Percentiles rank a stretch among this genome's conserved stretches.
Evolutionary conservation across 2,329 filamentous ascomycete genomes (phyloP).

Genomic region (Aspergillus nomiae): DNA sequence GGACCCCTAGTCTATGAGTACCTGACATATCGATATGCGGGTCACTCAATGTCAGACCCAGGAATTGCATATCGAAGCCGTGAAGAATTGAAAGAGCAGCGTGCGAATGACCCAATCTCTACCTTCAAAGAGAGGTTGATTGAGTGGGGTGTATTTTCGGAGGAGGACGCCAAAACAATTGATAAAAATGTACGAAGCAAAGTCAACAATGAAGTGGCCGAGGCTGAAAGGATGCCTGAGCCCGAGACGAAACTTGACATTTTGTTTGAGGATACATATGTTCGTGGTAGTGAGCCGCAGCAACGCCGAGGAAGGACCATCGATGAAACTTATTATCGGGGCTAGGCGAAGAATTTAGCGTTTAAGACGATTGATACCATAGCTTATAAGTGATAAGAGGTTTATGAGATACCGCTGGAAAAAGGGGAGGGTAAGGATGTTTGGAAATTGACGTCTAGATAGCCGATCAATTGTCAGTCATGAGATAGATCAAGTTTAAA

Average conservation of each 20-base stretch:
- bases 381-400: background rate
- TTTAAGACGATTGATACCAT: background rate
- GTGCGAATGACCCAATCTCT: slow-evolving; percentile 90
- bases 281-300: slow-evolving; percentile 76
- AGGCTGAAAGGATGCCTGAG: slow-evolving; percentile 79
- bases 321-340: slow-evolving; percentile 83
- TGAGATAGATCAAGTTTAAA: background rate
- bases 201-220: slow-evolving; percentile 83
- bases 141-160: slow-evolving; percentile 83
- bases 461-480: background rate
- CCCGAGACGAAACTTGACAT: slow-evolving; percentile 78
- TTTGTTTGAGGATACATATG: slow-evolving; percentile 93
- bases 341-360: background rate
- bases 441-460: background rate
- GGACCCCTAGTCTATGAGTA: slow-evolving; percentile 94
- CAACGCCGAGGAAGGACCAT: slow-evolving; percentile 81
- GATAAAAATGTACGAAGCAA: slow-evolving; percentile 85
- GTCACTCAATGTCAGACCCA: slow-evolving; percentile 98
- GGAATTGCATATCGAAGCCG: slow-evolving; percentile 97
- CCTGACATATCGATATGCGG: slow-evolving; percentile 96
- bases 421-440: background rate
- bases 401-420: background rate
- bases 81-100: slow-evolving; percentile 96
- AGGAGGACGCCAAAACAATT: slow-evolving; percentile 90
- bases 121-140: slow-evolving; percentile 93